Evolutionary conservation across 257 asterid species (phyloP).

Genomic region (Cordia subcordata): DNA sequence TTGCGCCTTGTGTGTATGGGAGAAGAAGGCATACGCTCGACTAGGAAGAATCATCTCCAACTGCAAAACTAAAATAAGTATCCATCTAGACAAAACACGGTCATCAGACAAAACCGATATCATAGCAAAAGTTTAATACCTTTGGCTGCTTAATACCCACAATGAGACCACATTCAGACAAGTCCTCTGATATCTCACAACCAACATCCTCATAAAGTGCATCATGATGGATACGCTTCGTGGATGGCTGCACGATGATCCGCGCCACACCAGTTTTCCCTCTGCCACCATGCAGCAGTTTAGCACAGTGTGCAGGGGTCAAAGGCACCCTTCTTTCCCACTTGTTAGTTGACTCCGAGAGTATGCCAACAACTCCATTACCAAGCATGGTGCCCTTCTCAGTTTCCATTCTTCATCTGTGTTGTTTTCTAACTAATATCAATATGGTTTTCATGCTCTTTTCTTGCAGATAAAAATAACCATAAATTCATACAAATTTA

Average conservation of each 20-base stretch:
- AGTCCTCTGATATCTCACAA: constrained; percentile 82
- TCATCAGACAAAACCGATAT: not conserved
- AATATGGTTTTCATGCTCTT: not conserved
- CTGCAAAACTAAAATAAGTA: constrained; percentile 38
- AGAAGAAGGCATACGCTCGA: constrained; percentile 86
- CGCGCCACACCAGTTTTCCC: constrained; percentile 81
- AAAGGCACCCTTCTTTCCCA: constrained; percentile 98
- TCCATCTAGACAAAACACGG: not conserved
- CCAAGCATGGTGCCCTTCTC: constrained; percentile 54
- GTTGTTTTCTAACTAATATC: not conserved
- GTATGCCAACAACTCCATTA: constrained; percentile 84
- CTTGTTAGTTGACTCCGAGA: constrained; percentile 90
- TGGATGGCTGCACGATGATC: constrained; percentile 84
- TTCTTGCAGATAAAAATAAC: too few relatives aligned
- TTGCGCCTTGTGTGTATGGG: constrained; percentile 97
- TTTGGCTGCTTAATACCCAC: constrained; percentile 91
- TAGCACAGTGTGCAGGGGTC: constrained; percentile 91
- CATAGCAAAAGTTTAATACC: constrained; percentile 30
- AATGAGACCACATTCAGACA: constrained; percentile 82
- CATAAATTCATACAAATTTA: too few relatives aligned
- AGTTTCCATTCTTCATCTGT: constrained; percentile 9
- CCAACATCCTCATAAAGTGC: constrained; percentile 94
- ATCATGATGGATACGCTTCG: constrained; percentile 90
- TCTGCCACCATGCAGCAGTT: constrained; percentile 66
- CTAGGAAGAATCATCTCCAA: constrained; percentile 91